Conservation (phyloP, 768 basidiomycete genomes). For the Leccinum barrowsii region DNA sequence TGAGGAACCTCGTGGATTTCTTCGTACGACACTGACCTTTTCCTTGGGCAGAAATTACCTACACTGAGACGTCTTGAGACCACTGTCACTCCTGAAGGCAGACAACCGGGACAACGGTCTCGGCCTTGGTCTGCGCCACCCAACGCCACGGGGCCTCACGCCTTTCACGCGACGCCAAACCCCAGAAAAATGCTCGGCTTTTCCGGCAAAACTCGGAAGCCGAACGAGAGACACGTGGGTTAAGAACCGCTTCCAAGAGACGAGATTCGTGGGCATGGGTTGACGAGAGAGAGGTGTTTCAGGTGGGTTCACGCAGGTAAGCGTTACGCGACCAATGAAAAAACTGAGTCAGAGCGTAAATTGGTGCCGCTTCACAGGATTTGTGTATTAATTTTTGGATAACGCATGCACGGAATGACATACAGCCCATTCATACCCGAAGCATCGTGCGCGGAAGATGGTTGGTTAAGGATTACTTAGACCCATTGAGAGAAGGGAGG, state of each 20-base stretch:
- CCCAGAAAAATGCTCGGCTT: constrained; percentile 17
- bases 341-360: not conserved
- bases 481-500: not conserved
- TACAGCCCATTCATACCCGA: constrained; percentile 23
- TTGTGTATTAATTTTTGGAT: constrained; percentile 23
- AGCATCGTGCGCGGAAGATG: constrained; percentile 13
- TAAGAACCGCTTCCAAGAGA: constrained; percentile 6
- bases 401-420: constrained; percentile 8
- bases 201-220: constrained; percentile 6
- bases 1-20: constrained; percentile 14
- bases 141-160: constrained; percentile 19
- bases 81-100: constrained; percentile 44
- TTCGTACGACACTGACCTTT: constrained; percentile 10
- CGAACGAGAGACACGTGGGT: constrained; percentile 10
- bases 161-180: constrained; percentile 14
- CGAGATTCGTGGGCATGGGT: not conserved
- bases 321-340: constrained; percentile 3
- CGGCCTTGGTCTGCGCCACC: constrained; percentile 26
- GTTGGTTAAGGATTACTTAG: not conserved
- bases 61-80: constrained; percentile 44
- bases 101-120: constrained; percentile 32
- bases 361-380: constrained; percentile 4
- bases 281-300: constrained; percentile 5
- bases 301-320: constrained; percentile 11
- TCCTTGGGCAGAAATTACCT: constrained; percentile 26